Evolutionary conservation across 768 basidiomycete species (phyloP), one percentile per base, ranked within the genome.

Genomic region (Galerina marginata): DNA sequence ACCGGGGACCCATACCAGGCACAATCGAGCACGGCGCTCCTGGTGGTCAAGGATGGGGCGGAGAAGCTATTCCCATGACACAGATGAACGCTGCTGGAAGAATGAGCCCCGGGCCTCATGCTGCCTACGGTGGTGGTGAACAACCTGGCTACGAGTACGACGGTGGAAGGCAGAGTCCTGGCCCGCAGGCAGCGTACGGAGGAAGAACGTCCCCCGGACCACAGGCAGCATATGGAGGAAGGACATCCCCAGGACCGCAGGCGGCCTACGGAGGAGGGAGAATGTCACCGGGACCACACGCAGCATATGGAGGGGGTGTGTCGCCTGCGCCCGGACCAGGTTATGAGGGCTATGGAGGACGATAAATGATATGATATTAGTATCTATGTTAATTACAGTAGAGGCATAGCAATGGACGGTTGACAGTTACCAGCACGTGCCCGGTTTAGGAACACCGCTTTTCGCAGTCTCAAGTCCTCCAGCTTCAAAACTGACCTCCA

Each of bases 21-120:
- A 81, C 90, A 2, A 80, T 92, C 49, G 79, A 82, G 48, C 83
- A 87, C 38, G 77, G 75, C n/a, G 64, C 64, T 12, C 68, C 65
- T 20, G 64, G 63, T 12, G 72, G 61, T 2, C 67, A 71, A 33
- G 79, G 79, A 23, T 81, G 78, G 77, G 75, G 73, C 15, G 69
- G 77, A 48, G 91, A 93, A 70, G 81, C 84, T 4, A 89, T 90
- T 51, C 88, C 90, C 16, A 92, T 93, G 91, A 91, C 84, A 0
- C 87, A 90, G 68, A 81, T 88, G 81, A 73, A 68, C 55, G 63
- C 50, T 45, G 71, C 51, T 45, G 74, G 73, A 46, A 69, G 74
- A 63, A 69, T 68, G 70, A 73, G 71, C 33, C 84, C 84, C 48
- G 78, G 71, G 45, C 80, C 81, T 53, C 76, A 80, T 68, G 65